Evolutionary conservation across 106 monocot species (phyloP), one percentile per base, ranked within the genome.

Genomic region (Posidonia australis): DNA sequence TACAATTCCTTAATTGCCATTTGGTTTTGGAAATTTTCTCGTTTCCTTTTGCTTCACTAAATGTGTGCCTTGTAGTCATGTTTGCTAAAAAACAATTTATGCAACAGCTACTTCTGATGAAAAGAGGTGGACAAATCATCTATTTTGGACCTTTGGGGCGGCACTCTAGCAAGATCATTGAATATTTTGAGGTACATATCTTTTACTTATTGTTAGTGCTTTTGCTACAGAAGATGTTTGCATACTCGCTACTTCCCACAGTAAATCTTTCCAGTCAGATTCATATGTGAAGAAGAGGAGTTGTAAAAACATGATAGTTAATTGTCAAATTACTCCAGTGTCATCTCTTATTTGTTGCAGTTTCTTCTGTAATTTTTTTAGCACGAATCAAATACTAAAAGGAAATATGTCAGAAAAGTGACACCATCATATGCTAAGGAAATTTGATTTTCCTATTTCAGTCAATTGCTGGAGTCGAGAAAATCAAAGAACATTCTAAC

Each of bases 61-160:
- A 19, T 24, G 13, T 67, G 21, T 30, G 2, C 18, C 5, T 13
- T 67, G 54, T 20, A 53, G 16, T 26, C 27, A 13, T 48, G 6
- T 29, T 42, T 5, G 2, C 1, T 19, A 25, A 36, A 16, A 18
- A 46, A 64, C 25, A 49, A 18, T 63, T 72, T 30, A 11, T 47
- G 43, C 41, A 51, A 51, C 62, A 81, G 85, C 30, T 82, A 23
- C 42, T 86, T 19, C 46, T 86, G 46, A 30, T 82, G 68, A 86
- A 79, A 48, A 72, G 79, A 79, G 81, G 85, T 29, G 84, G 84
- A 20, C 85, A 79, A 64, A 63, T 78, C 18, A 82, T 82, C 68
- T 86, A 86, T 59, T 66, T 68, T 28, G 85, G 85, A 43, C 67
- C 76, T 21, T 47, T 86, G 13, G 81, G 85, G 5, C 61, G 18